Base-by-base conservation (phyloP, 192 early-diverging fungal species). In the Kappamyces sp. region DNA sequence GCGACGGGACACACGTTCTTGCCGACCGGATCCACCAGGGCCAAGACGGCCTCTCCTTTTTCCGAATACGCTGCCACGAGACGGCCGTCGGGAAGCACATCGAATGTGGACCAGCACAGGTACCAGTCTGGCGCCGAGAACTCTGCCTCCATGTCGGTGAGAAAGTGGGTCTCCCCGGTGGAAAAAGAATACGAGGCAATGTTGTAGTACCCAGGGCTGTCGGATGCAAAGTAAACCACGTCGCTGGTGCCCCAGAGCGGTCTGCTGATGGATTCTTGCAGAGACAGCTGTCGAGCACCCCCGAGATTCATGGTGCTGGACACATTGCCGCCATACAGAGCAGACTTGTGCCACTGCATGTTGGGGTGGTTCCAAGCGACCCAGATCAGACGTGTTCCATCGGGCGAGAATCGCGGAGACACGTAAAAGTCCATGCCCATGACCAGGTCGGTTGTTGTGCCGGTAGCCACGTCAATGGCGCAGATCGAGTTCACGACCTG, bases 281-380 rank as follows among this genome's bases (percentile, higher is more conserved):
- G 87, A 54, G 86, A 74, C 13, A 73, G 55, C 31, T 58, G 60
- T 38, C 50, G 52, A 23, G 53, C 49, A 8, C 75, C 71, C 13
- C 75, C 80, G 7, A 69, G 77, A 50, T 78, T 65, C 5, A 61
- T 50, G 5, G 52, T 43, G 1, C 35, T 52, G 0, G 13, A 9
- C 3, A 84, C 49, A 12, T 58, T 48, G 31, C 69, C 79, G 40
- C 75, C 66, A 60, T 77, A 70, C 31, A 89, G 66, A 35, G 70
- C 67, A 1, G 89, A 87, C 40, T 72, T 77, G 55, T 87, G 84
- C 89, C 89, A 90, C 49, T 81, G 86, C 89, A 91, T 90, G 63
- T 80, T 78, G 0, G 86, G 87, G 40, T 89, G 84, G 53, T 77
- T 68, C 89, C 87, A 90, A 3, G 82, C 70, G 39, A 80, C 70